A percentile compares a stretch with the other conserved stretches of the same genome.
Conservation (phyloP, 257 asterid genomes). For the Scutellaria minor region DNA sequence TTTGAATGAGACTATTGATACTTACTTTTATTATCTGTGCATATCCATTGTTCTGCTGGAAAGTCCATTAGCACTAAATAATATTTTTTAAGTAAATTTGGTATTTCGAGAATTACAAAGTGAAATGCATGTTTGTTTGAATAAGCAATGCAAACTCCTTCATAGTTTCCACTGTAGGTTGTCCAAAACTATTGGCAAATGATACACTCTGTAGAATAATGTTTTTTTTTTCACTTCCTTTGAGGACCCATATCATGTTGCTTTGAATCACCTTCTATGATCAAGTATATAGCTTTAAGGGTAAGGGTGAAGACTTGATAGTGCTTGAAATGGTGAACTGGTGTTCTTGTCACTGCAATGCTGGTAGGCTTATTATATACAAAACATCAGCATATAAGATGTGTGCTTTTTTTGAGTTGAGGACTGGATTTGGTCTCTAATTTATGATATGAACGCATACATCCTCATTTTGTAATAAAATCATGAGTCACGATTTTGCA, state of each 20-base stretch:
- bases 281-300: neutral
- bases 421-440: constrained; percentile 6
- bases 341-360: neutral
- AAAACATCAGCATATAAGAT: neutral
- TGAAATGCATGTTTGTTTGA: neutral
- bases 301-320: neutral
- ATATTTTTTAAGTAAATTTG: neutral
- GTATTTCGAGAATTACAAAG: neutral
- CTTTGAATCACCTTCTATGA: neutral
- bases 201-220: neutral
- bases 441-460: too few relatives aligned
- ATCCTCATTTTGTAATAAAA: neutral
- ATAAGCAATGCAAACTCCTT: neutral
- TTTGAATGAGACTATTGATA: neutral
- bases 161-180: neutral
- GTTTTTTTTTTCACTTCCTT: neutral
- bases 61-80: constrained; percentile 17
- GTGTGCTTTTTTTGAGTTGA: neutral
- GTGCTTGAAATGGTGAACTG: constrained; percentile 17
- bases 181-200: neutral
- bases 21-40: neutral
- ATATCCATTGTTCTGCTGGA: neutral
- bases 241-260: neutral
- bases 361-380: neutral
- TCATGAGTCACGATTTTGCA: neutral